phyloP scores from a whole-genome alignment of 495 filamentous ascomycete species.

The Astrothelium macrocarpum region DNA sequence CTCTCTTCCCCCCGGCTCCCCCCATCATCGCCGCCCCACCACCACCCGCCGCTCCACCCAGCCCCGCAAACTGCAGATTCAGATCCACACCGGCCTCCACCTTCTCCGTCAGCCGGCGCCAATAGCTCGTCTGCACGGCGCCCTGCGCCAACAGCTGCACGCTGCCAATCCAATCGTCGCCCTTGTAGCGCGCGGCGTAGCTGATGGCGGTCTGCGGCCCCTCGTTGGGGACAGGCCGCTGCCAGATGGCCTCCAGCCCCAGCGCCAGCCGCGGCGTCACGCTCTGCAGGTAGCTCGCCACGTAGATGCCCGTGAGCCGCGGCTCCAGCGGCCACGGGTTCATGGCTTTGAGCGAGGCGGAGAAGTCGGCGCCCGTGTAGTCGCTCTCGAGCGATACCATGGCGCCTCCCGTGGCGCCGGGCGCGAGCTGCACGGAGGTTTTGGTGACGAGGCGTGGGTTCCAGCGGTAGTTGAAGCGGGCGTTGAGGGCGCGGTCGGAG shows the following conservation, averaged over 20 bases:
- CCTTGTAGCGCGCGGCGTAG: conserved; percentile 83
- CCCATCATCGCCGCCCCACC: conserved; percentile 54
- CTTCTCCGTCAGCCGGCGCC: conserved; percentile 85
- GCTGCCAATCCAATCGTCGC: conserved; percentile 81
- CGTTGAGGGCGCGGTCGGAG: conserved; percentile 72
- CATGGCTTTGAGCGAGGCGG: conserved; percentile 76
- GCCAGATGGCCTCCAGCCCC: conserved; percentile 89
- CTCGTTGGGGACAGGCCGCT: conserved; percentile 64
- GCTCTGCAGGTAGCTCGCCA: conserved; percentile 90
- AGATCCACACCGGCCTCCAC: conserved; percentile 93
- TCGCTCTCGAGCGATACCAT: conserved; percentile 89
- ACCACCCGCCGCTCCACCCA: conserved; percentile 39
- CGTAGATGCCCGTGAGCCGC: conserved; percentile 84
- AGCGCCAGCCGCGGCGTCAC: conserved; percentile 80
- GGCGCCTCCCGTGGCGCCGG: conserved; percentile 52
- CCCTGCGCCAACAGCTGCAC: conserved; percentile 78
- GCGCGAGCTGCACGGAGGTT: conserved; percentile 69
- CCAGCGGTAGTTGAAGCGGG: conserved; percentile 87
- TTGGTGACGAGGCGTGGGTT: conserved; percentile 66
- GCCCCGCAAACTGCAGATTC: conserved; percentile 74
- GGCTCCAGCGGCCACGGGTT: conserved; percentile 92
- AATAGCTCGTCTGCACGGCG: conserved; percentile 84
- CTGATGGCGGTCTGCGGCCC: conserved; percentile 77
- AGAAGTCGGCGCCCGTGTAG: conserved; percentile 87
- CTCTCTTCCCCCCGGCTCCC: conserved; percentile 54